A percentile compares a stretch with the other conserved stretches of the same genome.
phyloP scores from a whole-genome alignment of 305 asterid species.

The Fraxinus dipetala region DNA sequence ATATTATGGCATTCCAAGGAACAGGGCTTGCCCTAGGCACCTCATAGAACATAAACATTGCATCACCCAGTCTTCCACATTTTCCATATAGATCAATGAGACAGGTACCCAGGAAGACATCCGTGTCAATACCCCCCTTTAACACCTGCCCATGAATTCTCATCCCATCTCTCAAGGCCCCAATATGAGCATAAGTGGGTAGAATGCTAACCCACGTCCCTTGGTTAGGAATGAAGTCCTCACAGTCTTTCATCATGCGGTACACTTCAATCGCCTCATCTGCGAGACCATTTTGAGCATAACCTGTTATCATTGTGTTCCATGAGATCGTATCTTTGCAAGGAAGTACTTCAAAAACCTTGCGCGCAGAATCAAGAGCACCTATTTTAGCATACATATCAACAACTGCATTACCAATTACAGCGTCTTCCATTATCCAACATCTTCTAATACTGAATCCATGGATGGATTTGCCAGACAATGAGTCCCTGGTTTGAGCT shows the following conservation, averaged over 20 bases:
- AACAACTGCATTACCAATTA: slow-evolving; percentile 19
- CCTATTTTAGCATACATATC: slow-evolving; percentile 22
- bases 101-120: slow-evolving; percentile 21
- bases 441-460: slow-evolving; percentile 9
- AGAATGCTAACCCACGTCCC: slow-evolving; percentile 23
- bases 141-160: slow-evolving; percentile 11
- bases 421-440: slow-evolving; percentile 6
- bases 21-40: slow-evolving; percentile 10
- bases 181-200: slow-evolving; percentile 17
- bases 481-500: slow-evolving; percentile 11
- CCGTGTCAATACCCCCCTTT: slow-evolving; percentile 2
- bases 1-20: slow-evolving; percentile 18
- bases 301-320: slow-evolving; percentile 19
- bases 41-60: slow-evolving; percentile 9
- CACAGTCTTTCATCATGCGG: neutral
- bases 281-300: slow-evolving; percentile 20
- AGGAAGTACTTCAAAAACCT: slow-evolving; percentile 8
- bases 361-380: slow-evolving; percentile 2
- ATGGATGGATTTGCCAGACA: slow-evolving; percentile 4
- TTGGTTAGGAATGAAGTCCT: neutral
- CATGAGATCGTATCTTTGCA: slow-evolving; percentile 12
- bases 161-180: slow-evolving; percentile 13
- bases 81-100: slow-evolving; percentile 18
- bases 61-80: slow-evolving; percentile 14
- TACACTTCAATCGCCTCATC: slow-evolving; percentile 17